phyloP scores from a whole-genome alignment of 2,329 filamentous ascomycete genomes.

The Gnomoniopsis sp. region DNA sequence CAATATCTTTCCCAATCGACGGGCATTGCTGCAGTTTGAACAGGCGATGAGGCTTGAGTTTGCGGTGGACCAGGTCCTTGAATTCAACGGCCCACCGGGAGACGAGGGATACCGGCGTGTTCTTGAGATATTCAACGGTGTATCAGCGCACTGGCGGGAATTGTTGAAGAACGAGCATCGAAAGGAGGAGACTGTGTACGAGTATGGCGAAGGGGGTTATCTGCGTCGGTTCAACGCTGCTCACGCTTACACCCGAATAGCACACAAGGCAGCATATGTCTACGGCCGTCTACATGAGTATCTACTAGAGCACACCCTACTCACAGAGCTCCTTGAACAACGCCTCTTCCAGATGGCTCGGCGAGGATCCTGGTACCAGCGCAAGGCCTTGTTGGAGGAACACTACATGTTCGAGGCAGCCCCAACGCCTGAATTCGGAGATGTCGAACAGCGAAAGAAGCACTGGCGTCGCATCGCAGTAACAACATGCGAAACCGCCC shows the following conservation, averaged over 20 bases:
- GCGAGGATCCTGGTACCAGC: constrained; percentile 90
- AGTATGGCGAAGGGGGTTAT: constrained; percentile 83
- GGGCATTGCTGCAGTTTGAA: constrained; percentile 82
- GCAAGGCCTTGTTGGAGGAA: constrained; percentile 90
- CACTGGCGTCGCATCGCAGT: constrained; percentile 77
- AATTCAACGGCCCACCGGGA: constrained; percentile 69
- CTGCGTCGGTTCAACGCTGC: constrained; percentile 84
- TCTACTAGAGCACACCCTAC: constrained; percentile 68
- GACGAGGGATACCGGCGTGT: constrained; percentile 65
- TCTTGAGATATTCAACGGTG: constrained; percentile 66
- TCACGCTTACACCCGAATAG: constrained; percentile 88
- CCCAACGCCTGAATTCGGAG: constrained; percentile 34
- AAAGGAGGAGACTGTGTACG: constrained; percentile 75
- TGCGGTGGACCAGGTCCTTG: constrained; percentile 75
- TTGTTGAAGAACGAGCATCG: constrained; percentile 70
- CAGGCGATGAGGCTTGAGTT: constrained; percentile 78
- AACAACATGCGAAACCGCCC: constrained; percentile 76
- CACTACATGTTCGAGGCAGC: constrained; percentile 78
- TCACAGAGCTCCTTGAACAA: constrained; percentile 74
- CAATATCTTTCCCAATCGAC: constrained; percentile 80
- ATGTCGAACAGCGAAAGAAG: constrained; percentile 62
- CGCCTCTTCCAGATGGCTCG: constrained; percentile 80
- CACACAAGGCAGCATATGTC: constrained; percentile 80
- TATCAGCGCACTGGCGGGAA: constrained; percentile 77
- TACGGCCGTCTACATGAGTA: constrained; percentile 82